These are phyloP conservation scores for Macrophomina tecta DNA, from an alignment of 2,329 filamentous ascomycete species.

Conservation along the genomic window DNA sequence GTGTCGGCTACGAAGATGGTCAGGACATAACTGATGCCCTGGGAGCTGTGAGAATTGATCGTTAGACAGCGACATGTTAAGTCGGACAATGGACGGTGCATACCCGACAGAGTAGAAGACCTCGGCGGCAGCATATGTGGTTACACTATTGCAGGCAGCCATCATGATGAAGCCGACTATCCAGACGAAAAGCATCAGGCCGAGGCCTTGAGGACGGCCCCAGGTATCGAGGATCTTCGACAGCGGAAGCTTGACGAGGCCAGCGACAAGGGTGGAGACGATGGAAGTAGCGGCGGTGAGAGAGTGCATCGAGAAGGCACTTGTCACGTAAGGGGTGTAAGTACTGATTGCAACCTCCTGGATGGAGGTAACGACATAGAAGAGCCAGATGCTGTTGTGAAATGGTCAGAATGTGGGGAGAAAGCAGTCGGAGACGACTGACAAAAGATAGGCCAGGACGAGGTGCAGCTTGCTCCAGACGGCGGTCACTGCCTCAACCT, in stretches of 20 bases:
- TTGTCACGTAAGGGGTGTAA: slow-evolving; percentile 54
- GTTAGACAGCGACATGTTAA: slow-evolving; percentile 16
- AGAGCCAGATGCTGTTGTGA: slow-evolving; percentile 35
- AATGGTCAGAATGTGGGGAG: neutral
- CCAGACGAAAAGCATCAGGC: slow-evolving; percentile 59
- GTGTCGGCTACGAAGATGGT: slow-evolving; percentile 72
- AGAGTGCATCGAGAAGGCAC: slow-evolving; percentile 60
- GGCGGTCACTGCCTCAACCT: slow-evolving; percentile 42
- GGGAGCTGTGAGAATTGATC: slow-evolving; percentile 41
- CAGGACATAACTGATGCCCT: slow-evolving; percentile 64
- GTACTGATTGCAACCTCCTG: slow-evolving; percentile 52
- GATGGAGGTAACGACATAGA: slow-evolving; percentile 54
- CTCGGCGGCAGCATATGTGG: slow-evolving; percentile 64
- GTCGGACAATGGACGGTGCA: neutral
- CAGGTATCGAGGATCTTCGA: slow-evolving; percentile 72
- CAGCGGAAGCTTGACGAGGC: slow-evolving; percentile 67
- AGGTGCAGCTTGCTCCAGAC: slow-evolving; percentile 39
- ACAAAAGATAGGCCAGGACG: slow-evolving; percentile 40
- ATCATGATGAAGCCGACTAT: slow-evolving; percentile 63
- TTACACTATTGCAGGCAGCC: slow-evolving; percentile 63
- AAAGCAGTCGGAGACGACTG: slow-evolving; percentile 8
- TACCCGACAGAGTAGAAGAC: slow-evolving; percentile 58
- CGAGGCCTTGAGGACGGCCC: slow-evolving; percentile 69
- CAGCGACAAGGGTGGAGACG: slow-evolving; percentile 62
- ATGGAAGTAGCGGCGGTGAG: slow-evolving; percentile 61